Base-by-base conservation (phyloP, 176 grass and related monocot species). In the Canna indica region DNA sequence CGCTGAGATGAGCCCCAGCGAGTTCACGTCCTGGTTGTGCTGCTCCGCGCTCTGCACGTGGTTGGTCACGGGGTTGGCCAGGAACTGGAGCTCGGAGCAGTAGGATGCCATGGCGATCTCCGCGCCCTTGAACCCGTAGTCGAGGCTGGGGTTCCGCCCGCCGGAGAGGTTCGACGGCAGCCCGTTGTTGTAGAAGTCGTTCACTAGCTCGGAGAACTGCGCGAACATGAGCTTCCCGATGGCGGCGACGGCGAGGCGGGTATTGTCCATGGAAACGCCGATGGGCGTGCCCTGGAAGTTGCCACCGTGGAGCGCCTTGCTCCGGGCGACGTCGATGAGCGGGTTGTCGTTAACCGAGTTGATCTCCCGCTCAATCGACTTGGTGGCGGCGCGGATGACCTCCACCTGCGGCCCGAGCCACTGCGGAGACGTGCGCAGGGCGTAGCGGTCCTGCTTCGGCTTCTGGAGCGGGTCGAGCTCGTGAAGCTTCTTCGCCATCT, bases 31-130 rank as follows among this genome's bases (percentile, higher is more conserved):
- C 15, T 76, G 74, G 63, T 76, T 76, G 74, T 76, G 74, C 62
- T 76, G 74, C 46, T 76, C 74, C 32, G 74, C 74, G 63, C 74
- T 76, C 62, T 76, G 74, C 39, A 76, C 74, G 61, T 76, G 74
- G 62, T 64, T 76, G 2, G 74, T 76, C 5, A 76, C 74, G 1
- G 74, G 74, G 74, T 76, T 76, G 32, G 31, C 74, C 22, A 76
- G 44, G 62, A 67, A 76, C 46, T 76, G 74, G 32, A 76, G 74
- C 63, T 76, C 74, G 0, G 74, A 76, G 22, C 74, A 76, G 63
- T 76, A 76, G 33, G 74, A 44, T 11, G 74, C 74, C 74, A 76
- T 76, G 32, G 74, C 74, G 74, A 76, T 76, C 63, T 76, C 74
- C 7, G 74, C 74, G 2, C 70, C 70, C 48, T 72, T 72, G 48